Evolutionary conservation across 352 stramenopile genomes (phyloP).

Genomic region (Globisporangium cederbergense): DNA sequence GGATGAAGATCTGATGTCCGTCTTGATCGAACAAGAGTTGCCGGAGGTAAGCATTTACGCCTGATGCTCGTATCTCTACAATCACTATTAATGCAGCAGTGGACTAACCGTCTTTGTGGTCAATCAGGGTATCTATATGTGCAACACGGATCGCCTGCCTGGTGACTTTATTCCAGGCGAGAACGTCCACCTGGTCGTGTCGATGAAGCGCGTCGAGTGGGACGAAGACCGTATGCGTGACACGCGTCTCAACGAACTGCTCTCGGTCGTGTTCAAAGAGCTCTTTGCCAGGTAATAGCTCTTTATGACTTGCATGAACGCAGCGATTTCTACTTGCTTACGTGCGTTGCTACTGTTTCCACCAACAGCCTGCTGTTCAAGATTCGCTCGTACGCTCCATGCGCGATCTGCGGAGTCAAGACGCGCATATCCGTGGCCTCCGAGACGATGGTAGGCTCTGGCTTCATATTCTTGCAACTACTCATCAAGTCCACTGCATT

Average conservation of each 20-base stretch:
- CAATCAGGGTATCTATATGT: constrained; percentile 76
- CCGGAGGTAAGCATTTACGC: constrained; percentile 38
- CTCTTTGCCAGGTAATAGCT: constrained; percentile 69
- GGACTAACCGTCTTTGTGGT: too few species aligned
- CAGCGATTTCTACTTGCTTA: neutral
- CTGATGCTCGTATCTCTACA: too few species aligned
- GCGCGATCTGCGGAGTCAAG: constrained; percentile 80
- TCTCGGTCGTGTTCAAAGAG: constrained; percentile 84
- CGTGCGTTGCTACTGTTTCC: neutral
- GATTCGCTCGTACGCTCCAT: constrained; percentile 68
- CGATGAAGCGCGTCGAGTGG: constrained; percentile 86
- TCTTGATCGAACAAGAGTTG: constrained; percentile 84
- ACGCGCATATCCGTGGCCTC: constrained; percentile 67
- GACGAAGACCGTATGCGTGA: constrained; percentile 86
- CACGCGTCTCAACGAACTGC: constrained; percentile 77
- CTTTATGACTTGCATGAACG: neutral
- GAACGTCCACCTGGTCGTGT: constrained; percentile 84
- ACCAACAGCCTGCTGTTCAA: constrained; percentile 65
- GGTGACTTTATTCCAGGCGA: constrained; percentile 64
- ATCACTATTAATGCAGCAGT: too few species aligned
- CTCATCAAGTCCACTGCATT: neutral
- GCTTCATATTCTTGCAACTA: too few species aligned
- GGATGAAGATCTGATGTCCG: constrained; percentile 91
- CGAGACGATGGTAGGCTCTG: constrained; percentile 67
- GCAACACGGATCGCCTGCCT: constrained; percentile 76